Evolutionary conservation across 352 stramenopile species (phyloP).

Genomic region (Phytophthora fragariae): DNA sequence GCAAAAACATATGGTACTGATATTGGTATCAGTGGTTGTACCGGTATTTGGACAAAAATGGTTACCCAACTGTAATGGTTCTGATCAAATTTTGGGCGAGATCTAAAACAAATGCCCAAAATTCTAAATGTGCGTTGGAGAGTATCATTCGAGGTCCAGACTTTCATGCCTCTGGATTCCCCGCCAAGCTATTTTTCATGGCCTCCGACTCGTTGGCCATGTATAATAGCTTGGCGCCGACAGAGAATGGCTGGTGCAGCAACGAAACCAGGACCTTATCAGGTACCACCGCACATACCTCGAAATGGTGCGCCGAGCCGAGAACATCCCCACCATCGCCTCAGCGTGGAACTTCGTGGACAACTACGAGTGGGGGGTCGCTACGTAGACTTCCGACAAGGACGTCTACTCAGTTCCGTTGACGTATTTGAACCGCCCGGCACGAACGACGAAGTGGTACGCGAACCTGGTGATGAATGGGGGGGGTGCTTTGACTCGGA

Average conservation of each 20-base stretch:
- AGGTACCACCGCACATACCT: constrained; percentile 66
- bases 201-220: constrained; percentile 12
- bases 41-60: no score
- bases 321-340: constrained; percentile 72
- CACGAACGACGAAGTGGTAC: constrained; percentile 53
- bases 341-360: constrained; percentile 85
- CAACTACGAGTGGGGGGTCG: constrained; percentile 46
- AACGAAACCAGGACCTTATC: constrained; percentile 67
- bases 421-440: constrained; percentile 47
- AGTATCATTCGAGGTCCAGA: constrained; percentile 17
- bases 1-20: constrained; percentile 25
- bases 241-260: constrained; percentile 75
- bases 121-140: no score
- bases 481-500: constrained; percentile 32
- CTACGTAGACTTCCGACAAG: constrained; percentile 57
- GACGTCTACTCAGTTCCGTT: constrained; percentile 31
- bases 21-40: no score
- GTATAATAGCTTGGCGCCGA: constrained; percentile 9
- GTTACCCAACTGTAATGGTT: no score
- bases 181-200: constrained; percentile 50
- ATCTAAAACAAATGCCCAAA: no score
- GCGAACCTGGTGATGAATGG: constrained; percentile 25
- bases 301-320: constrained; percentile 58
- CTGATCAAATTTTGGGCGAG: no score
- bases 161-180: constrained; percentile 38